These are phyloP conservation scores for Monosporascus sp. DNA, from an alignment of 2,329 filamentous ascomycete species.

Conservation along the genomic window DNA sequence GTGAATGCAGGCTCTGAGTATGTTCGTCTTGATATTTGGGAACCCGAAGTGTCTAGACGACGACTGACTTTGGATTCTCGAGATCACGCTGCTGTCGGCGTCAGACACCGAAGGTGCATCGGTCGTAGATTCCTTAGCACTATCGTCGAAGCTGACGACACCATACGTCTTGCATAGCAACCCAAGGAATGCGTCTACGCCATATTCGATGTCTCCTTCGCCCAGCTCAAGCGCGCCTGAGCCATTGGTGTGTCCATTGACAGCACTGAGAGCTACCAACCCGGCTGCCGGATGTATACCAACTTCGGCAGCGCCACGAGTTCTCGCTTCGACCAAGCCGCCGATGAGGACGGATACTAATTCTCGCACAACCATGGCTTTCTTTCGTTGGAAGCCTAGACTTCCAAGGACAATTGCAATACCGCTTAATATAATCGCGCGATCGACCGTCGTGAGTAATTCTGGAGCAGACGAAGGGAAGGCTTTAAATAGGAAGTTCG, in stretches of 20 bases:
- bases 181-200: slow-evolving; percentile 59
- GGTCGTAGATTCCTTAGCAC: slow-evolving; percentile 20
- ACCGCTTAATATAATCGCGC: slow-evolving; percentile 74
- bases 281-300: slow-evolving; percentile 92
- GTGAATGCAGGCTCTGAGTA: slow-evolving; percentile 84
- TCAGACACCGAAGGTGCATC: slow-evolving; percentile 31
- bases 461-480: slow-evolving; percentile 65
- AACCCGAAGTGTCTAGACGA: slow-evolving; percentile 68
- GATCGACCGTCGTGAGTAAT: slow-evolving; percentile 66
- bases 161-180: slow-evolving; percentile 60
- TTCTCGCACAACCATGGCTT: slow-evolving; percentile 83
- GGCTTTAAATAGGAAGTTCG: slow-evolving; percentile 61
- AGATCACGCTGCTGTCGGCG: slow-evolving; percentile 47
- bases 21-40: slow-evolving; percentile 73
- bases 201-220: slow-evolving; percentile 61
- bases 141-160: slow-evolving; percentile 48
- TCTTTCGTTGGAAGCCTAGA: slow-evolving; percentile 80
- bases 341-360: slow-evolving; percentile 77
- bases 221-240: slow-evolving; percentile 55
- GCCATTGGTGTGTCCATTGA: slow-evolving; percentile 44
- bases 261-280: slow-evolving; percentile 64
- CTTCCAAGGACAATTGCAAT: slow-evolving; percentile 81
- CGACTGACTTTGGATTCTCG: slow-evolving; percentile 56
- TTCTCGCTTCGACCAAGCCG: slow-evolving; percentile 84
- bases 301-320: slow-evolving; percentile 89